Evolutionary conservation across 345 rosid species (phyloP).

Genomic region (Kandelia obovata): DNA sequence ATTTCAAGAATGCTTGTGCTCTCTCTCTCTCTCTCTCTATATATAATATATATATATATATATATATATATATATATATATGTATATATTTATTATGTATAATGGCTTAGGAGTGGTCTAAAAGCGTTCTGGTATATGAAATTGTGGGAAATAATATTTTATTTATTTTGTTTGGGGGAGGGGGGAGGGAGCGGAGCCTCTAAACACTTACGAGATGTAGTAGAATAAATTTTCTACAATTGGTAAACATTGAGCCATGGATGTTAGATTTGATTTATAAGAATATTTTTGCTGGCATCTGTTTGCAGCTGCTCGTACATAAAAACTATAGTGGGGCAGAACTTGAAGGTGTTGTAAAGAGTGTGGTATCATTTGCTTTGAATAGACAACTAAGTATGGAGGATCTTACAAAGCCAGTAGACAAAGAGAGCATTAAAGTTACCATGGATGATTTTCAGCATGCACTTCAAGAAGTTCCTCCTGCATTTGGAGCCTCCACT

Average conservation of each 20-base stretch:
- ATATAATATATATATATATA: no score
- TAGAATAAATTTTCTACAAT: no score
- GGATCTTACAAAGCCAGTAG: constrained; percentile 94
- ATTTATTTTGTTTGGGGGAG: no score
- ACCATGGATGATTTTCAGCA: constrained; percentile 86
- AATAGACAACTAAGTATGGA: constrained; percentile 93
- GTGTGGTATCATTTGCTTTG: constrained; percentile 93
- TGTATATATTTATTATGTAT: no score
- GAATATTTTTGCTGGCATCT: background rate
- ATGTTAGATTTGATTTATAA: background rate
- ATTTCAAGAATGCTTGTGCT: background rate
- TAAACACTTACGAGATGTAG: no score
- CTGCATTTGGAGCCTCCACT: constrained; percentile 97
- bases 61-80: no score
- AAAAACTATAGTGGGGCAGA: constrained; percentile 99
- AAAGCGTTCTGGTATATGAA: no score
- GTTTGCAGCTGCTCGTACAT: constrained; percentile 80
- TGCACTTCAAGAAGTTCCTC: constrained; percentile 69
- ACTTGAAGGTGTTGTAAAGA: constrained; percentile 97
- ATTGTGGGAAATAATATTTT: no score
- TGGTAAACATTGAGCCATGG: no score
- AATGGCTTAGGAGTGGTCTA: no score
- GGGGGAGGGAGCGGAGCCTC: no score
- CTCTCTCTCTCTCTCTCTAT: no score
- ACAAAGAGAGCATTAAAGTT: constrained; percentile 91